Evolutionary conservation across 1,139 yeast species (phyloP).

Genomic region (Wickerhamomyces sp.): DNA sequence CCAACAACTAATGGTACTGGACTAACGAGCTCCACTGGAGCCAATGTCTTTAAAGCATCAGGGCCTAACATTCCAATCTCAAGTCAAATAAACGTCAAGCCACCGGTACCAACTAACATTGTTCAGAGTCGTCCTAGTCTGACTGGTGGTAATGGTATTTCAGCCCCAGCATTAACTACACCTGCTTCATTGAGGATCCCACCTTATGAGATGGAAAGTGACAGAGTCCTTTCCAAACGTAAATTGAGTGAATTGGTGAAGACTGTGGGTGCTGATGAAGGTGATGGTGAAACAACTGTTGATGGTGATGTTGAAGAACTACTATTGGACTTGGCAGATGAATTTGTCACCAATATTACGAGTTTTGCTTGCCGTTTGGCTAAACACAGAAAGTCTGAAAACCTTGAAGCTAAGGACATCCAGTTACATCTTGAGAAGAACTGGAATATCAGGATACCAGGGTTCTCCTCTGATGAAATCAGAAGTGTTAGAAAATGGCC

Average conservation of each 20-base stretch:
- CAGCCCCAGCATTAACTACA: slow-evolving; percentile 58
- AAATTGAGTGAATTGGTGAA: slow-evolving; percentile 83
- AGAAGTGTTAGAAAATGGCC: slow-evolving; percentile 78
- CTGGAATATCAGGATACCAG: slow-evolving; percentile 95
- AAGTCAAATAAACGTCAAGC: slow-evolving; percentile 57
- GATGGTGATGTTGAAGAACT: slow-evolving; percentile 97
- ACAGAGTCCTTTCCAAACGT: slow-evolving; percentile 82
- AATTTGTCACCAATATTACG: slow-evolving; percentile 85
- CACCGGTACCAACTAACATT: slow-evolving; percentile 58
- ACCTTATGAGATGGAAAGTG: slow-evolving; percentile 76
- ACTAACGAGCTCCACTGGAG: slow-evolving; percentile 27
- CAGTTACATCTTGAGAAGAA: slow-evolving; percentile 90
- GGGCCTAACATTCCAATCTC: slow-evolving; percentile 76
- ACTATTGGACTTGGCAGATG: slow-evolving; percentile 89
- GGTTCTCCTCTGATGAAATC: slow-evolving; percentile 87
- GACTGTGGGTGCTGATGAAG: slow-evolving; percentile 77
- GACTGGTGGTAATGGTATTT: slow-evolving; percentile 80
- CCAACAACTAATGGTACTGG: slow-evolving; percentile 22
- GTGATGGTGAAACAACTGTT: slow-evolving; percentile 83
- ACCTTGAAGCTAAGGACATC: slow-evolving; percentile 81
- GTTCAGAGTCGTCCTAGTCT: slow-evolving; percentile 74
- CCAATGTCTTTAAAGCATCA: slow-evolving; percentile 57
- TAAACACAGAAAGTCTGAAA: slow-evolving; percentile 88
- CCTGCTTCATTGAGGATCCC: slow-evolving; percentile 80
- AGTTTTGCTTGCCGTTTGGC: slow-evolving; percentile 93